phyloP scores from a whole-genome alignment of 1,284 basidiomycete species.

The Hortiboletus rubellus region DNA sequence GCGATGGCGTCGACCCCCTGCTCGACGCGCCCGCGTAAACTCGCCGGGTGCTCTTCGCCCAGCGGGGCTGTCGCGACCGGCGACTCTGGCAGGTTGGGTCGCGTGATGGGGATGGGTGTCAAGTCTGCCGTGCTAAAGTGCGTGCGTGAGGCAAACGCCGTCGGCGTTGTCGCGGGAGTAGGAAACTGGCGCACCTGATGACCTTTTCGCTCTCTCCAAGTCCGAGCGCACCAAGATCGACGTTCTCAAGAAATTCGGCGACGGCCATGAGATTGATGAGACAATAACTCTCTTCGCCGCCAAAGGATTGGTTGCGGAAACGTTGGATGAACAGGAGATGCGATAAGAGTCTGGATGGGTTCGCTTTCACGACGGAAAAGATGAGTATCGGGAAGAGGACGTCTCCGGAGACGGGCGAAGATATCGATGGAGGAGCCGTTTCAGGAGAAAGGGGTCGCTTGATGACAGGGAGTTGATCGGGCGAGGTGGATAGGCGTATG shows the following conservation, averaged over 20 bases:
- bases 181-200: slow-evolving; percentile 43
- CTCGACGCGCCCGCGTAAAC: slow-evolving; percentile 72
- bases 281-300: slow-evolving; percentile 87
- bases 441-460: slow-evolving; percentile 19
- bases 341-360: slow-evolving; percentile 82
- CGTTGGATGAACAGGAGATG: slow-evolving; percentile 87
- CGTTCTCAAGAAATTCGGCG: slow-evolving; percentile 90
- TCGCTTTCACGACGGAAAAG: slow-evolving; percentile 86
- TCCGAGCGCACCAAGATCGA: slow-evolving; percentile 82
- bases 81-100: slow-evolving; percentile 17
- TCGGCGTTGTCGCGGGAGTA: background rate
- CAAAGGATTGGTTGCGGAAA: slow-evolving; percentile 71
- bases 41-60: slow-evolving; percentile 38
- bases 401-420: slow-evolving; percentile 67
- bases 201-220: slow-evolving; percentile 66
- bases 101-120: slow-evolving; percentile 66
- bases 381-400: slow-evolving; percentile 88
- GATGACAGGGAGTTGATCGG: slow-evolving; percentile 25
- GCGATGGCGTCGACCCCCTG: slow-evolving; percentile 83
- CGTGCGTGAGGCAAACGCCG: background rate
- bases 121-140: slow-evolving; percentile 64
- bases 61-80: slow-evolving; percentile 14
- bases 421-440: slow-evolving; percentile 30
- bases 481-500: background rate
- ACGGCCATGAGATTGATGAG: slow-evolving; percentile 93